Conservation (phyloP, 495 filamentous ascomycete genomes). For the Sordaria brevicollis region DNA sequence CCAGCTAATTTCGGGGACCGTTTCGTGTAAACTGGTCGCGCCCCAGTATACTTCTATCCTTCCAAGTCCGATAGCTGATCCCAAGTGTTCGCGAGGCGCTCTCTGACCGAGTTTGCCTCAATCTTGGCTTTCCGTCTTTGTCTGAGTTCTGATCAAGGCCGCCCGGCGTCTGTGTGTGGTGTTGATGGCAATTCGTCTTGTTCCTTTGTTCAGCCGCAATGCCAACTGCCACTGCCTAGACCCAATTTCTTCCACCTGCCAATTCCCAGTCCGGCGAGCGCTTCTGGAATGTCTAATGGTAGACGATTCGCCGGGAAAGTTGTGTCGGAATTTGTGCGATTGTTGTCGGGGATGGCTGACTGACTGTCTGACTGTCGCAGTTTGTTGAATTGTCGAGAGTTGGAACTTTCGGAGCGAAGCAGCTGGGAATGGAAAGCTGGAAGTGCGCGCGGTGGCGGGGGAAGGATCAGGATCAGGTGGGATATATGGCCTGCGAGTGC, state of each 20-base stretch:
- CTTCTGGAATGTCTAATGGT: not conserved
- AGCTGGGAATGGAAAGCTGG: not conserved
- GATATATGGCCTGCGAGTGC: constrained; percentile 15
- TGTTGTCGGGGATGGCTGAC: constrained; percentile 2
- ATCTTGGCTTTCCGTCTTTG: not conserved
- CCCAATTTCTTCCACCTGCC: not conserved
- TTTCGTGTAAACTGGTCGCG: not conserved
- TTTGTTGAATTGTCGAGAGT: constrained; percentile 5
- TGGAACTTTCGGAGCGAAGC: not conserved
- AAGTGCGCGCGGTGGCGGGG: constrained; percentile 11
- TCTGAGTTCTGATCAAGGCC: not conserved
- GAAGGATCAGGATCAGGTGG: constrained; percentile 9
- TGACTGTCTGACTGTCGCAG: constrained; percentile 3
- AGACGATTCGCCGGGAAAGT: not conserved
- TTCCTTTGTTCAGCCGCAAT: not conserved
- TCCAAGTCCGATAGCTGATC: not conserved
- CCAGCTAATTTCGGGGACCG: not conserved
- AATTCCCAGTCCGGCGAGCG: not conserved
- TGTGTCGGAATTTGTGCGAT: not conserved
- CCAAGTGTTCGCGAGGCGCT: not conserved
- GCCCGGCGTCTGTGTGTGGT: not conserved
- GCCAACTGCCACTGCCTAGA: not conserved
- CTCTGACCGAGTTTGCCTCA: not conserved
- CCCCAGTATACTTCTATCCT: not conserved
- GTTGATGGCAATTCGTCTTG: not conserved